These are phyloP conservation scores for Luffa aegyptiaca DNA, from an alignment of 306 rosid species.

Conservation along the genomic window DNA sequence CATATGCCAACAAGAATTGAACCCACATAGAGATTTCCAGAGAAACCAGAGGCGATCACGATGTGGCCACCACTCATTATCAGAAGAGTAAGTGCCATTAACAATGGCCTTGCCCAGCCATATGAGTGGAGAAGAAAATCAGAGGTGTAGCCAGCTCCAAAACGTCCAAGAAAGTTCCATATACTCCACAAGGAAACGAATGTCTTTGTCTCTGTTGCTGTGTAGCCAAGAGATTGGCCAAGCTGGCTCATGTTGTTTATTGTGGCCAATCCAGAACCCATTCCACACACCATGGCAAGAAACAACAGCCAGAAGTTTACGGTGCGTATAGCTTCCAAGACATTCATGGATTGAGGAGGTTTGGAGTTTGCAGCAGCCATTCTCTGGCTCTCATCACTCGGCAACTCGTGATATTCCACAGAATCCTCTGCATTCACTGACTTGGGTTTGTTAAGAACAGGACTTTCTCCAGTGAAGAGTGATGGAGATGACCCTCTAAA, in stretches of 20 bases:
- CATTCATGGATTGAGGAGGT: constrained; percentile 26
- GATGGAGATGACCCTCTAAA: not conserved
- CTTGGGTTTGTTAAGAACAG: constrained; percentile 13
- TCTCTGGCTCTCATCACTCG: constrained; percentile 23
- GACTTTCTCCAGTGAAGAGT: constrained; percentile 5
- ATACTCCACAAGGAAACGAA: constrained; percentile 83
- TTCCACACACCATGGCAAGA: constrained; percentile 59
- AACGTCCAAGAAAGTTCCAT: constrained; percentile 92
- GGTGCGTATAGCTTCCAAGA: constrained; percentile 45
- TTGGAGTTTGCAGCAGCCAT: constrained; percentile 14
- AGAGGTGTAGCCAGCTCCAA: constrained; percentile 71
- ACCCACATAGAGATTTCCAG: constrained; percentile 62
- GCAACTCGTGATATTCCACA: constrained; percentile 33
- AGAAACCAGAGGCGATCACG: constrained; percentile 53
- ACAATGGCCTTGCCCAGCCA: constrained; percentile 68
- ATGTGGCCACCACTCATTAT: constrained; percentile 53
- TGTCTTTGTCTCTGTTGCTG: constrained; percentile 36
- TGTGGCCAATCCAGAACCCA: constrained; percentile 72
- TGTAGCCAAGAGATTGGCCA: constrained; percentile 73
- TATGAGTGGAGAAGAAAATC: constrained; percentile 56
- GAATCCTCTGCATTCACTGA: constrained; percentile 7
- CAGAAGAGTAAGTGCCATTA: constrained; percentile 45
- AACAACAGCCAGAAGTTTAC: constrained; percentile 77
- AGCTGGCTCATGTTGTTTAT: constrained; percentile 83
- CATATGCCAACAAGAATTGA: constrained; percentile 71